Conservation (phyloP, 108 stramenopile genomes). For the Skeletonema tropicum region DNA sequence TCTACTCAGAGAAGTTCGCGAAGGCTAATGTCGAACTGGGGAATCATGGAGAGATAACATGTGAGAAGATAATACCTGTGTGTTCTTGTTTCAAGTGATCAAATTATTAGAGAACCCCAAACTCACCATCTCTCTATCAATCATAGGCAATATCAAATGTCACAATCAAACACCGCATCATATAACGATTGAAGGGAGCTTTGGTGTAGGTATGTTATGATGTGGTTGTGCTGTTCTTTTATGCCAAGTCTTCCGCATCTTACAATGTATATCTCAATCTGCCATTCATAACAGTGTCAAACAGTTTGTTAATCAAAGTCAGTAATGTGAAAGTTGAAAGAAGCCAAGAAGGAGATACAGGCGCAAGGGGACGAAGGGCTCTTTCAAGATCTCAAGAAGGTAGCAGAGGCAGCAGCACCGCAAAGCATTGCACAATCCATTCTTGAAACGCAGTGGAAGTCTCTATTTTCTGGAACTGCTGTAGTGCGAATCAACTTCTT, state of each 20-base stretch:
- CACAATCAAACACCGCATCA: conserved; percentile 12
- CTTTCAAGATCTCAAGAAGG: conserved; percentile 6
- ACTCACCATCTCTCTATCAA: background rate
- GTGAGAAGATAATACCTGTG: conserved; percentile 7
- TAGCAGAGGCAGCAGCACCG: background rate
- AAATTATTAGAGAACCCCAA: background rate
- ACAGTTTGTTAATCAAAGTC: conserved; percentile 22
- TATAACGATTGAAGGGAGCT: conserved; percentile 6
- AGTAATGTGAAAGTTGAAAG: background rate
- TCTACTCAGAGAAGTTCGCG: conserved; percentile 3
- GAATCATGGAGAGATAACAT: conserved; percentile 13
- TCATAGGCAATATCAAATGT: conserved; percentile 7
- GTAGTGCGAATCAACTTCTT: conserved; percentile 7
- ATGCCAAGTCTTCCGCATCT: background rate
- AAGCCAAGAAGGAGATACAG: background rate
- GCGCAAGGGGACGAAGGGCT: background rate
- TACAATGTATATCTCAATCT: background rate
- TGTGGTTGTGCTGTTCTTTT: background rate
- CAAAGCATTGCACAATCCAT: conserved; percentile 4
- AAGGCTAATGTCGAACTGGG: conserved; percentile 13
- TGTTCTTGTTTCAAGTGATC: background rate
- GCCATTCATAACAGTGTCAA: background rate
- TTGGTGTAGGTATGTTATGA: conserved; percentile 18
- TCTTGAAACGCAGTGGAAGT: conserved; percentile 13
- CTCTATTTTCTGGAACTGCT: conserved; percentile 13